phyloP scores from a whole-genome alignment of 192 early-diverging fungal genomes.

The Cladochytrium replicatum region DNA sequence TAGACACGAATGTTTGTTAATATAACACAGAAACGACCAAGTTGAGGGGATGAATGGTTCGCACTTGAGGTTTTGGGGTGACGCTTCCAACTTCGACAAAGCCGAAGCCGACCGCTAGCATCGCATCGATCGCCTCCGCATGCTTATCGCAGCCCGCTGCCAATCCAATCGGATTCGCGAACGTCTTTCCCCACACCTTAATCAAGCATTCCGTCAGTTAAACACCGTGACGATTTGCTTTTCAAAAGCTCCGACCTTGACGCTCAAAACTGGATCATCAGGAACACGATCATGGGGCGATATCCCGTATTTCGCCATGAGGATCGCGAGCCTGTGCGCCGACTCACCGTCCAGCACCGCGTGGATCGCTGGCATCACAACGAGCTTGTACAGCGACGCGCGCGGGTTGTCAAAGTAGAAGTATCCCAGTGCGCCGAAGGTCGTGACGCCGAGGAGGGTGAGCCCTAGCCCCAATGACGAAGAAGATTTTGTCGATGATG shows the following conservation, averaged over 20 bases:
- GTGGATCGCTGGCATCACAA: conserved; percentile 60
- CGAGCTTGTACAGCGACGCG: conserved; percentile 56
- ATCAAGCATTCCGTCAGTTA: too few species aligned
- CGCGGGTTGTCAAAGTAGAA: conserved; percentile 62
- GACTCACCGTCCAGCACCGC: conserved; percentile 58
- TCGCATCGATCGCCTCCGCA: conserved; percentile 72
- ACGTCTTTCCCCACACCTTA: conserved; percentile 63
- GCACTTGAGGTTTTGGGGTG: conserved; percentile 75
- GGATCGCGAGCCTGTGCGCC: conserved; percentile 60
- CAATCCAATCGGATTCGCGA: conserved; percentile 73
- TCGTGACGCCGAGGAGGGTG: too few species aligned
- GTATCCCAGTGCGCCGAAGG: too few species aligned
- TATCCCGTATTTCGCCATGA: conserved; percentile 48
- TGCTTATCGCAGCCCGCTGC: conserved; percentile 92
- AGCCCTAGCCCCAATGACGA: too few species aligned
- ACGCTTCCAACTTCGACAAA: conserved; percentile 84
- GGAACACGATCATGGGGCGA: conserved; percentile 48
- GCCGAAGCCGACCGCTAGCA: conserved; percentile 81
- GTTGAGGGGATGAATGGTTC: too few species aligned
- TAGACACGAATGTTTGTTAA: background rate
- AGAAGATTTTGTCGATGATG: too few species aligned
- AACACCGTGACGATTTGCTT: too few species aligned
- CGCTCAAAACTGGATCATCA: too few species aligned
- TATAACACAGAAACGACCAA: background rate
- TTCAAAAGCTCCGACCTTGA: too few species aligned